Base-by-base conservation (phyloP, 805 yeast species). In the Zygosaccharomyces lentus region DNA sequence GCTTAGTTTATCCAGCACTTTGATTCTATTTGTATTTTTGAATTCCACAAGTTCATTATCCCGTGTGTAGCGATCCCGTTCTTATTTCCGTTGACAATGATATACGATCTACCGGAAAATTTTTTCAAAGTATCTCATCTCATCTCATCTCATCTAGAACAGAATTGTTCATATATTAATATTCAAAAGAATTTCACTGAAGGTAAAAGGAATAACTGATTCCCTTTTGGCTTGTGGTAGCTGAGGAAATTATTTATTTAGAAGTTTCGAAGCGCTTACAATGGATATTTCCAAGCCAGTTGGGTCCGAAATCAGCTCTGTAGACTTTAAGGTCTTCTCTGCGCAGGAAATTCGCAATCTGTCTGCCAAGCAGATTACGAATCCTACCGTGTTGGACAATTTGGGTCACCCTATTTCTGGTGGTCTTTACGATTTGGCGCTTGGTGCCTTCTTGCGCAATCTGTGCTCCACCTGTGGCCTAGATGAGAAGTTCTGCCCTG, bases 231-330 rank as follows among this genome's bases (percentile, higher is more conserved):
- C 37, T 31, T 40, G 36, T 19, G 29, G 32, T 16, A 7, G 32
- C 15, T 29, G 32, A 29, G 32, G 32, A 29, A 29, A 16, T 29
- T 32, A 23, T 34, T 27, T 26, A 25, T 35, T 35, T 23, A 25
- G 8, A 25, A 13, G 17, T 34, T 31, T 19, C 6, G 17, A 21
- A 17, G 34, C 19, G 15, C 27, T 34, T 36, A 52, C 47, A 36
- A 93, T 93, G 99, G 97, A 93, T 77, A 88, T 95, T 67, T 82
- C 97, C 34, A 86, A 84, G 64, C 98, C 99, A 41, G 91, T 89
- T 42, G 99, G 99, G 51, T 84, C 98, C 35, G 95, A 87, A 70
- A 87, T 93, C 66, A 73, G 80, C 35, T 82, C 95, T 57, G 96
- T 93, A 54, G 97, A 91, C 70, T 95, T 93, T 69, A 85, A 93